A percentile compares a stretch with the other conserved stretches of the same genome.
Conservation (phyloP, 176 grass and related monocot species). For the Triticum aestivum region DNA sequence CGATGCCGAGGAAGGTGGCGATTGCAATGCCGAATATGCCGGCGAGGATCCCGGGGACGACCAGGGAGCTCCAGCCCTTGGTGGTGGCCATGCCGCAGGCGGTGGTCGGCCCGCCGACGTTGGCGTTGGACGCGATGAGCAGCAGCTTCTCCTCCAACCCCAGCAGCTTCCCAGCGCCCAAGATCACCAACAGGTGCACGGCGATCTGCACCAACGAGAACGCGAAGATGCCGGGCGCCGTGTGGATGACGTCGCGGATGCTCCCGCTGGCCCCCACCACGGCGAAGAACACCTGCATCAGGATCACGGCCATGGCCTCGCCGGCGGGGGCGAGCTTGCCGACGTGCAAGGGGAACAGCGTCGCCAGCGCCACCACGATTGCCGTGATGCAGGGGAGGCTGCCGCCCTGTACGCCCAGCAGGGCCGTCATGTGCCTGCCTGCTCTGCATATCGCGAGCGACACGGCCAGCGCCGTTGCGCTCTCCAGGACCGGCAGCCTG, state of each 20-base stretch:
- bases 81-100: constrained; percentile 80
- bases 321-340: constrained; percentile 55
- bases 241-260: constrained; percentile 69
- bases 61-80: constrained; percentile 67
- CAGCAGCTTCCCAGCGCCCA: constrained; percentile 57
- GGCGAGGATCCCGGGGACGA: constrained; percentile 73
- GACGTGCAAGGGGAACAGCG: constrained; percentile 56
- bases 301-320: constrained; percentile 61
- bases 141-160: constrained; percentile 57
- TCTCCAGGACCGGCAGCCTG: constrained; percentile 58
- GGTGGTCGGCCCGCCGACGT: constrained; percentile 81
- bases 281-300: constrained; percentile 62
- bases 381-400: constrained; percentile 75
- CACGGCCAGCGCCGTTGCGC: constrained; percentile 44
- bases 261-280: constrained; percentile 59
- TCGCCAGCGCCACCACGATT: constrained; percentile 67
- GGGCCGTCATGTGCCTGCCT: constrained; percentile 33
- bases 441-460: constrained; percentile 35
- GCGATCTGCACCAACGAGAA: constrained; percentile 68
- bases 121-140: constrained; percentile 68
- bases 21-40: constrained; percentile 78
- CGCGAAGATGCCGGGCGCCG: constrained; percentile 56
- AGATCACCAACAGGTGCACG: constrained; percentile 56
- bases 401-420: constrained; percentile 58
- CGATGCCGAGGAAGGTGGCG: constrained; percentile 66